A percentile compares a stretch with the other conserved stretches of the same genome.
phyloP scores from a whole-genome alignment of 192 early-diverging fungal genomes.

The Glomus cerebriforme region DNA sequence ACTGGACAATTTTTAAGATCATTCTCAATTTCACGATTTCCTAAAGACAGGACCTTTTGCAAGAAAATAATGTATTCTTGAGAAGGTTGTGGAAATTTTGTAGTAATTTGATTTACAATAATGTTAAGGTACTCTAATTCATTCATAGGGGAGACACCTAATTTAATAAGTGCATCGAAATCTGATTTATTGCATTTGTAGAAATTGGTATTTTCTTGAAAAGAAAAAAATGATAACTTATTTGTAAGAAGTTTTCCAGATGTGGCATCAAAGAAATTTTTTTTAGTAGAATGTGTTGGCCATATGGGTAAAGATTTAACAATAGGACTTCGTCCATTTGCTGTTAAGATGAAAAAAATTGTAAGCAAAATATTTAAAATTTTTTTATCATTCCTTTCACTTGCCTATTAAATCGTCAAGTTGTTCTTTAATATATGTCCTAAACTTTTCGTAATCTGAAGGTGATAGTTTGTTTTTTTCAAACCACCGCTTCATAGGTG shows the following conservation, averaged over 20 bases:
- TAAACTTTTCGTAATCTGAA: not conserved
- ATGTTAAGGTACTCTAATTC: not conserved
- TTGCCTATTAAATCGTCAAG: not conserved
- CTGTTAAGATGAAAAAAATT: not conserved
- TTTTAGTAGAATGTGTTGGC: not conserved
- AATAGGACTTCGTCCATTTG: not conserved
- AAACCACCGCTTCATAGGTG: not conserved
- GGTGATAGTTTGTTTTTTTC: not conserved
- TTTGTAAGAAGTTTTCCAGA: not conserved
- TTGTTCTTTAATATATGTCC: not conserved
- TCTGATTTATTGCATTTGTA: not conserved
- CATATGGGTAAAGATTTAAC: not conserved
- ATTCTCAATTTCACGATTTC: not conserved
- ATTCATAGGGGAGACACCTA: not conserved
- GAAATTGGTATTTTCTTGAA: not conserved
- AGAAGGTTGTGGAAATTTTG: not conserved
- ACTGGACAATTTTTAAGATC: not conserved
- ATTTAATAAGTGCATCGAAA: not conserved
- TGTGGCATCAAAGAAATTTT: not conserved
- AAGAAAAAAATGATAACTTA: not conserved
- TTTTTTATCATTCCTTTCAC: not conserved
- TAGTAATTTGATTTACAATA: too few species aligned
- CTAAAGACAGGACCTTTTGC: not conserved
- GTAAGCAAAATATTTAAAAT: not conserved
- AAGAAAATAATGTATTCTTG: not conserved